A percentile compares a stretch with the other conserved stretches of the same genome.
Conservation (phyloP, 352 stramenopile genomes). For the Plasmopara muralis region DNA sequence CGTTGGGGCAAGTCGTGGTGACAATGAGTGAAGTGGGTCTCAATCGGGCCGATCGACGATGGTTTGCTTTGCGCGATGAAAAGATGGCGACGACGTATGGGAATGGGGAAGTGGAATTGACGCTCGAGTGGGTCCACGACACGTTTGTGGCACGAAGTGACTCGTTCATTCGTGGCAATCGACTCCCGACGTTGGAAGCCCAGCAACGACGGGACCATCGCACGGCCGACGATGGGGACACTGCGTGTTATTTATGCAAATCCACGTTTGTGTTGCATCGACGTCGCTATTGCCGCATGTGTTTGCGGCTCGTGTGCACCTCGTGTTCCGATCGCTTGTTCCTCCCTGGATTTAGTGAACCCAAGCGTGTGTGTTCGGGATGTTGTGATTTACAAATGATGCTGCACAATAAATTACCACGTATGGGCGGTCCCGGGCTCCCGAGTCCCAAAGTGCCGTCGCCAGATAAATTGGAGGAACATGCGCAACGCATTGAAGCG, state of each 20-base stretch:
- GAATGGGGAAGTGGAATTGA: conserved; percentile 83
- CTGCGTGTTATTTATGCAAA: conserved; percentile 78
- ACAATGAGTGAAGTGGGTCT: conserved; percentile 76
- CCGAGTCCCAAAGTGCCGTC: conserved; percentile 26
- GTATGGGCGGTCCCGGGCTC: conserved; percentile 30
- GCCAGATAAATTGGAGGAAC: conserved; percentile 58
- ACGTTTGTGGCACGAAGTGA: conserved; percentile 85
- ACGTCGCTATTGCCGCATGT: conserved; percentile 82
- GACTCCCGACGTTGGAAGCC: conserved; percentile 33
- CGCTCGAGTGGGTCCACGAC: conserved; percentile 86
- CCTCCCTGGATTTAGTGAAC: conserved; percentile 79
- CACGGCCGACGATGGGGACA: conserved; percentile 27
- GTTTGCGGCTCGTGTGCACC: conserved; percentile 71
- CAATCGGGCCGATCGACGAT: conserved; percentile 71
- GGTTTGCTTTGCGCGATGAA: conserved; percentile 76
- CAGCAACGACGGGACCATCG: conserved; percentile 15
- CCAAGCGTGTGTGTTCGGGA: conserved; percentile 77
- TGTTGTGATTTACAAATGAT: conserved; percentile 86
- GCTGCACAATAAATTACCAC: conserved; percentile 79
- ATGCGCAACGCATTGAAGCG: conserved; percentile 60
- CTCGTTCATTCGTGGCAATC: conserved; percentile 74
- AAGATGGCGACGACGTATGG: conserved; percentile 50
- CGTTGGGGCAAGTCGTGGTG: conserved; percentile 64
- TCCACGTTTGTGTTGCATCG: conserved; percentile 74
- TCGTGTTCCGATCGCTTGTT: conserved; percentile 84